Evolutionary conservation across 352 stramenopile genomes (phyloP).

Genomic region (Achlya hypogyna): DNA sequence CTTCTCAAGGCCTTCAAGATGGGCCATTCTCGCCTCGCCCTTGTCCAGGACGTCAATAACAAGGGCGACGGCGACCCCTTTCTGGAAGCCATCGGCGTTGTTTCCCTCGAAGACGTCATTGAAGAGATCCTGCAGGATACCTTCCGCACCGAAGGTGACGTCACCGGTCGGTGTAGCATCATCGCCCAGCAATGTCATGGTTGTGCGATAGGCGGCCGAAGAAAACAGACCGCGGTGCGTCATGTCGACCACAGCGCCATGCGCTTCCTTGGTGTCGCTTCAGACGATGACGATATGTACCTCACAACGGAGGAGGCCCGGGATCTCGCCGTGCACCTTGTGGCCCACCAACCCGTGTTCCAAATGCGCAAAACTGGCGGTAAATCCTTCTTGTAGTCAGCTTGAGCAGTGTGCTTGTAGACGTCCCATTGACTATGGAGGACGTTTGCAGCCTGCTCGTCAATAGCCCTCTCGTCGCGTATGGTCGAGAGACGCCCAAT

Average conservation of each 20-base stretch:
- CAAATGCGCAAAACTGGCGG: background rate
- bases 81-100: constrained; percentile 94
- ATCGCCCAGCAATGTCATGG: no score
- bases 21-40: constrained; percentile 54
- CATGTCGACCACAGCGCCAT: constrained; percentile 6
- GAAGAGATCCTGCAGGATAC: constrained; percentile 95
- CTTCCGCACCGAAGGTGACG: constrained; percentile 93
- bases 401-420: background rate
- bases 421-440: background rate
- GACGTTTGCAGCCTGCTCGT: background rate
- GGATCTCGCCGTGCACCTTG: background rate
- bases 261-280: background rate
- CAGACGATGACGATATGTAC: constrained; percentile 1
- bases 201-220: background rate
- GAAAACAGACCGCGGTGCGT: background rate
- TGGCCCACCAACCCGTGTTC: background rate
- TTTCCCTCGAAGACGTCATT: constrained; percentile 98
- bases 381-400: background rate
- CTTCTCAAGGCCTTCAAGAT: constrained; percentile 71
- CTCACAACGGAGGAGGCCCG: background rate
- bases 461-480: constrained; percentile 27
- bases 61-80: constrained; percentile 82
- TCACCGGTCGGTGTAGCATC: no score
- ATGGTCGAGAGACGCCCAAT: constrained; percentile 16
- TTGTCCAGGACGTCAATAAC: constrained; percentile 78